phyloP scores from a whole-genome alignment of 2,329 filamentous ascomycete species.

The Aotearoamyces nothofagi region DNA sequence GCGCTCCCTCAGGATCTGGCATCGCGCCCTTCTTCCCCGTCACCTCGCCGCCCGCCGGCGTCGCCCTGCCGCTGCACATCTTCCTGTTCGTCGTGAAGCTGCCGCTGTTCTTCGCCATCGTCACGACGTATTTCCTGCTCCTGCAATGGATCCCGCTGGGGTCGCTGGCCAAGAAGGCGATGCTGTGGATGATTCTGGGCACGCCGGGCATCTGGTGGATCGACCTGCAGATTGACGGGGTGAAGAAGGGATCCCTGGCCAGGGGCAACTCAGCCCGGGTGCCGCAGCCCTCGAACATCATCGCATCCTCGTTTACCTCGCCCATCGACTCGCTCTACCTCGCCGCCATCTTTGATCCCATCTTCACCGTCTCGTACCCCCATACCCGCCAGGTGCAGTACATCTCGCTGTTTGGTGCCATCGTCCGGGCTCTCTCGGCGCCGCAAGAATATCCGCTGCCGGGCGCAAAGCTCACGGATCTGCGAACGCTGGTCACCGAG shows the following conservation, averaged over 20 bases:
- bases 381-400: slow-evolving; percentile 56
- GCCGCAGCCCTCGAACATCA: slow-evolving; percentile 65
- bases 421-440: slow-evolving; percentile 54
- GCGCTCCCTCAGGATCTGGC: slow-evolving; percentile 55
- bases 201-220: slow-evolving; percentile 97
- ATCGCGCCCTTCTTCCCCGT: slow-evolving; percentile 92
- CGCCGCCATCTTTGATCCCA: slow-evolving; percentile 86
- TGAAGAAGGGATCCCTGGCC: slow-evolving; percentile 76
- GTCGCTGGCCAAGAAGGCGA: slow-evolving; percentile 58
- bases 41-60: slow-evolving; percentile 43
- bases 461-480: slow-evolving; percentile 36
- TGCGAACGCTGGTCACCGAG: slow-evolving; percentile 45
- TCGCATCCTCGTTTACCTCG: slow-evolving; percentile 82
- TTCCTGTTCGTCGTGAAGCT: slow-evolving; percentile 71
- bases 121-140: slow-evolving; percentile 59
- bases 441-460: slow-evolving; percentile 32
- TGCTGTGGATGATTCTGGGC: slow-evolving; percentile 74
- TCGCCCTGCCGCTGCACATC: slow-evolving; percentile 48
- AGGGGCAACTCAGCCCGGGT: slow-evolving; percentile 60
- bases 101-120: slow-evolving; percentile 57
- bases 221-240: slow-evolving; percentile 93
- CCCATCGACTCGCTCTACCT: slow-evolving; percentile 90
- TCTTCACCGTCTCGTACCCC: slow-evolving; percentile 82
- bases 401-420: slow-evolving; percentile 62
- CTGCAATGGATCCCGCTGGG: slow-evolving; percentile 70